These are phyloP conservation scores for Volutella citrinella DNA, from an alignment of 2,329 filamentous ascomycete species.

Conservation along the genomic window DNA sequence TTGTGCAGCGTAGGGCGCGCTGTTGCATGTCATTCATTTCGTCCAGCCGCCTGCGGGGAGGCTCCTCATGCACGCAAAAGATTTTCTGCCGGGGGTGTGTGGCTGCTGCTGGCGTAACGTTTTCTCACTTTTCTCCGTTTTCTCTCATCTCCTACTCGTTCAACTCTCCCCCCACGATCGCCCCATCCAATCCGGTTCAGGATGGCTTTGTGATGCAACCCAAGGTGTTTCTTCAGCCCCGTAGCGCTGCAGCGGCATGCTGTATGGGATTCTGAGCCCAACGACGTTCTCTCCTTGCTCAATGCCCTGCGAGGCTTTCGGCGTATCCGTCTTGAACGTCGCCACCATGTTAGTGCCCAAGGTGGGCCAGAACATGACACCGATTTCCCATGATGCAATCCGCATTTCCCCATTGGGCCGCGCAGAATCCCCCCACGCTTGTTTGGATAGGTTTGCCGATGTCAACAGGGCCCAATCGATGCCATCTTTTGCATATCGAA, in stretches of 20 bases:
- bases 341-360: conserved; percentile 61
- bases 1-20: too few relatives aligned
- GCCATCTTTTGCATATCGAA: conserved; percentile 55
- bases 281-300: conserved; percentile 43
- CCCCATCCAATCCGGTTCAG: conserved; percentile 60
- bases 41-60: too few relatives aligned
- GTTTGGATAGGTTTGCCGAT: conserved; percentile 87
- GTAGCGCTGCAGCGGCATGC: conserved; percentile 70
- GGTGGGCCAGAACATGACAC: conserved; percentile 78
- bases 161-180: conserved; percentile 37
- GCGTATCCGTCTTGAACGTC: conserved; percentile 61
- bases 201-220: conserved; percentile 63
- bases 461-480: conserved; percentile 86
- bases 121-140: too few relatives aligned
- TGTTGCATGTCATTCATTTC: too few relatives aligned
- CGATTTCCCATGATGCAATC: conserved; percentile 79
- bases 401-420: conserved; percentile 59
- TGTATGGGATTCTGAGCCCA: conserved; percentile 79
- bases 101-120: too few relatives aligned
- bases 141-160: too few relatives aligned
- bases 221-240: conserved; percentile 64
- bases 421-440: conserved; percentile 75
- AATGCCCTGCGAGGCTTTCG: conserved; percentile 27
- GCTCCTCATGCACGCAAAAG: too few relatives aligned
- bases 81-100: too few relatives aligned